Evolutionary conservation across 805 yeast species (phyloP).

Genomic region (Ogataea allantospora): DNA sequence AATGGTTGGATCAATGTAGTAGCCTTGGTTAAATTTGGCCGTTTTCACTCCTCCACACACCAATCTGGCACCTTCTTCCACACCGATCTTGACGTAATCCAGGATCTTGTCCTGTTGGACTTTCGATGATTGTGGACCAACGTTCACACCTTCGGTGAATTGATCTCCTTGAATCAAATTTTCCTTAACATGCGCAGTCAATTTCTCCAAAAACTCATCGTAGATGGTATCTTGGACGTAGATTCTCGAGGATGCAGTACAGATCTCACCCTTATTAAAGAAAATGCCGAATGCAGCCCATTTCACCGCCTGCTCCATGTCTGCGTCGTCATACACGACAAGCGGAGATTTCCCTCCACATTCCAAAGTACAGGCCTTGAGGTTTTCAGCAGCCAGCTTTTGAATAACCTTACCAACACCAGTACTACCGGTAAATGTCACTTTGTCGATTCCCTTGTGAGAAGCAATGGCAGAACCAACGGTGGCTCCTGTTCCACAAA

Average conservation of each 20-base stretch:
- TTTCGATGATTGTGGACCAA: conserved; percentile 91
- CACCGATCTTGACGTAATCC: conserved; percentile 72
- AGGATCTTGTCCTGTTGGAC: conserved; percentile 77
- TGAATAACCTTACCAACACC: conserved; percentile 76
- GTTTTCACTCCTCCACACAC: conserved; percentile 58
- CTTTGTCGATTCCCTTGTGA: conserved; percentile 58
- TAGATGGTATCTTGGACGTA: conserved; percentile 84
- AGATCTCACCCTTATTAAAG: conserved; percentile 93
- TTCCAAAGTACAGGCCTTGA: conserved; percentile 91
- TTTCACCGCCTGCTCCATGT: conserved; percentile 71
- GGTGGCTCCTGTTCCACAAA: conserved; percentile 60
- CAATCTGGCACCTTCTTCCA: conserved; percentile 78
- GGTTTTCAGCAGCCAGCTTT: conserved; percentile 75
- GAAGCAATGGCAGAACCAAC: conserved; percentile 58
- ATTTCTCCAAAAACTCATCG: conserved; percentile 67
- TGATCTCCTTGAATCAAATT: conserved; percentile 74
- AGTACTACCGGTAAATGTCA: conserved; percentile 71
- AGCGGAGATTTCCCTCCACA: conserved; percentile 97
- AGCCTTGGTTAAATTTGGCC: conserved; percentile 49
- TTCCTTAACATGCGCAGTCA: conserved; percentile 50
- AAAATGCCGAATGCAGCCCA: conserved; percentile 80
- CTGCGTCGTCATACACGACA: conserved; percentile 83
- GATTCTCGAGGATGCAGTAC: conserved; percentile 92
- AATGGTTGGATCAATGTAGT: conserved; percentile 69
- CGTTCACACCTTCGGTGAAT: conserved; percentile 71